A percentile compares a stretch with the other conserved stretches of the same genome.
Conservation (phyloP, 2,329 filamentous ascomycete genomes). For the Shiraia sp. region DNA sequence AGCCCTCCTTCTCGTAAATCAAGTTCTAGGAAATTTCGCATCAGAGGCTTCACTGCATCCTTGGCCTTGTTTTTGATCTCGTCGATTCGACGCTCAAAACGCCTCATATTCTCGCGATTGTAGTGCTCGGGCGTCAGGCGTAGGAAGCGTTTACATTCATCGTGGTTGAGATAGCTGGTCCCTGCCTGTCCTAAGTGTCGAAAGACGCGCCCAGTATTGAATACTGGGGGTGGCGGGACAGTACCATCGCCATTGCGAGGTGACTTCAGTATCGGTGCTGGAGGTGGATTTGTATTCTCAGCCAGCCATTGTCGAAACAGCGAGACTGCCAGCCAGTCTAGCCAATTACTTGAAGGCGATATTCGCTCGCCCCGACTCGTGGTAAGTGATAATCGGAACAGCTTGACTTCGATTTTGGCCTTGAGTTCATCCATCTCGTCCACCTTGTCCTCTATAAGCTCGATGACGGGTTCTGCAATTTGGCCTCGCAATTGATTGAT, state of each 20-base stretch:
- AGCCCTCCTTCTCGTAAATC: constrained; percentile 64
- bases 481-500: constrained; percentile 72
- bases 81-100: constrained; percentile 85
- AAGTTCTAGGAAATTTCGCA: constrained; percentile 82
- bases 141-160: constrained; percentile 88
- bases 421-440: constrained; percentile 87
- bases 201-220: constrained; percentile 74
- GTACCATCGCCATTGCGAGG: constrained; percentile 32
- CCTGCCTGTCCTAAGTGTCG: constrained; percentile 71
- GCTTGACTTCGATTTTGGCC: constrained; percentile 74
- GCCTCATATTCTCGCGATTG: constrained; percentile 79
- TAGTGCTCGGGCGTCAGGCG: constrained; percentile 83
- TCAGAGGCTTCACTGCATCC: constrained; percentile 81
- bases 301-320: constrained; percentile 92
- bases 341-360: constrained; percentile 74
- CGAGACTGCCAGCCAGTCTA: constrained; percentile 87
- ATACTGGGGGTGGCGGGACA: constrained; percentile 49
- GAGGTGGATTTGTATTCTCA: constrained; percentile 80
- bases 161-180: constrained; percentile 73
- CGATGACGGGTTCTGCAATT: constrained; percentile 75
- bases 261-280: constrained; percentile 55
- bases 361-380: constrained; percentile 83
- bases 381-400: constrained; percentile 80
- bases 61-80: constrained; percentile 84
- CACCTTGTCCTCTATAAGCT: constrained; percentile 93